Conservation (phyloP, 805 yeast genomes). For the Starmerella apis region DNA sequence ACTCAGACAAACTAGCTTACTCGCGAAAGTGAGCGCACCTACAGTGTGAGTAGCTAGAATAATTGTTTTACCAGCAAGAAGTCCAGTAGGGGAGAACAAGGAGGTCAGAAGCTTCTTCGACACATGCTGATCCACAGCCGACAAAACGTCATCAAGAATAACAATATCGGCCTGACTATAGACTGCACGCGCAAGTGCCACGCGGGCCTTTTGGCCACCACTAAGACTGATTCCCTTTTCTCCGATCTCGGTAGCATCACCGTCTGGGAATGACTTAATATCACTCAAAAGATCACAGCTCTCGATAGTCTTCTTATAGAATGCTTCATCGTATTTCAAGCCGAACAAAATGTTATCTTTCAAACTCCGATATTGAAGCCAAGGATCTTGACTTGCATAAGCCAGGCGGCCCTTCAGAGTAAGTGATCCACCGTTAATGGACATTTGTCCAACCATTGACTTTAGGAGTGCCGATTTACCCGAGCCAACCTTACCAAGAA, state of each 20-base stretch:
- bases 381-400: constrained; percentile 78
- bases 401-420: constrained; percentile 61
- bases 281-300: constrained; percentile 80
- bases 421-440: constrained; percentile 58
- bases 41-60: constrained; percentile 82
- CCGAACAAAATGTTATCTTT: constrained; percentile 73
- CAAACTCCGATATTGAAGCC: constrained; percentile 88
- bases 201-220: constrained; percentile 92
- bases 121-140: constrained; percentile 94
- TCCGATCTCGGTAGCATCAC: constrained; percentile 82
- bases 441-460: constrained; percentile 67
- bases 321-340: constrained; percentile 61
- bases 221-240: constrained; percentile 89
- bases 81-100: constrained; percentile 74
- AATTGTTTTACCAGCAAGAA: constrained; percentile 60
- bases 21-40: constrained; percentile 43
- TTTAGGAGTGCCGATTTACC: constrained; percentile 81
- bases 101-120: constrained; percentile 53
- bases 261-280: constrained; percentile 62
- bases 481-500: constrained; percentile 82
- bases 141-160: constrained; percentile 77
- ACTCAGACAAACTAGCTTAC: constrained; percentile 9
- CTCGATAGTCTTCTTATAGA: constrained; percentile 43
- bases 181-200: constrained; percentile 85
- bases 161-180: constrained; percentile 83